Percentiles rank a stretch among this genome's conserved stretches.
Evolutionary conservation across 176 grass and related monocot species (phyloP).

Genomic region (Panicum miliaceum): DNA sequence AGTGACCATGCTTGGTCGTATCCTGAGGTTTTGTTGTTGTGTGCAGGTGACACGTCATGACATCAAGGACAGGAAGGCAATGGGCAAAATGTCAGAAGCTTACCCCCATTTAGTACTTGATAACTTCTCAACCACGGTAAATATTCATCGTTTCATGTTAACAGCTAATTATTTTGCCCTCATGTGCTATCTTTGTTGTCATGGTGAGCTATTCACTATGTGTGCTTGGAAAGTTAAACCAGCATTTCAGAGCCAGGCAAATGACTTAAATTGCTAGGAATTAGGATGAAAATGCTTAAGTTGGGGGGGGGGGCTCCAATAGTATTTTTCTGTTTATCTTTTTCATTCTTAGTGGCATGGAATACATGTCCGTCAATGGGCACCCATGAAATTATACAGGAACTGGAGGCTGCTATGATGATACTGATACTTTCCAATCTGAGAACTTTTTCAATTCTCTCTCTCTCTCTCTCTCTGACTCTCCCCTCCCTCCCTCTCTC

Average conservation of each 20-base stretch:
- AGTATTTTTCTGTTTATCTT: neutral
- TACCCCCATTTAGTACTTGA: constrained; percentile 92
- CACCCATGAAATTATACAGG: neutral
- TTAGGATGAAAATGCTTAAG: neutral
- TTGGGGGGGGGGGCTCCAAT: neutral
- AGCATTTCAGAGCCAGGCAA: neutral
- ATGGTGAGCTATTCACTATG: neutral
- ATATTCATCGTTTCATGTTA: constrained; percentile 20
- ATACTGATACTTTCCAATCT: neutral
- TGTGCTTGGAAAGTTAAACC: neutral
- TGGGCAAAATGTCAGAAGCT: constrained; percentile 95
- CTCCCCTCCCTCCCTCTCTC: neutral
- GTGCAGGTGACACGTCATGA: constrained; percentile 81
- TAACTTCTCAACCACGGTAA: constrained; percentile 78
- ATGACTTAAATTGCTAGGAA: neutral
- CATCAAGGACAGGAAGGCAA: constrained; percentile 88
- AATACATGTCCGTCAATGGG: neutral
- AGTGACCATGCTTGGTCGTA: constrained; percentile 6
- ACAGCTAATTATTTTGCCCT: no score
- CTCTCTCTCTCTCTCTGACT: neutral
- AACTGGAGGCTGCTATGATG: constrained; percentile 34
- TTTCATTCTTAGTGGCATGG: neutral
- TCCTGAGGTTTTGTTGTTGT: constrained; percentile 15
- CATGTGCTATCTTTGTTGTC: neutral
- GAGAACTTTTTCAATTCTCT: neutral